Base-by-base conservation (phyloP, 495 filamentous ascomycete genomes). In the Glarea lozoyensis region DNA sequence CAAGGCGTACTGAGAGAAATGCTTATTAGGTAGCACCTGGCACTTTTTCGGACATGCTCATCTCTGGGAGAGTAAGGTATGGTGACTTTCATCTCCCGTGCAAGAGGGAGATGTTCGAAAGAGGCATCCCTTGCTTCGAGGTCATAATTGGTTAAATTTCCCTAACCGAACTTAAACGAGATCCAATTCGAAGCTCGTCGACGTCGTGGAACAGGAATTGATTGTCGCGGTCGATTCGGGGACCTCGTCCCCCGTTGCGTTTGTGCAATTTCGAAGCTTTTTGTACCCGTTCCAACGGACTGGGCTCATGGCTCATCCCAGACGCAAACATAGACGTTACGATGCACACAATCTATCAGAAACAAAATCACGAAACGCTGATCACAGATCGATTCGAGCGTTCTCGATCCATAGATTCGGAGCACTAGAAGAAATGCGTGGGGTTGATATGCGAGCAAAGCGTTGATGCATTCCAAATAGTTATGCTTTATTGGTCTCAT, bases 401-500 rank as follows among this genome's bases (percentile, higher is more conserved):
- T 39, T 13, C n/a, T 13, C 31, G 31, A 34, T 34, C 25, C 7
- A 7, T 7, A 29, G 7, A 7, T 7, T 29, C 25, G n/a, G 31
- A 16, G 5, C n/a, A 13, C 17, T 11, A 34, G n/a, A 11, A 34
- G n/a, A 40, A 10, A 40, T 10, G 37, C 10, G 29, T 4, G 21
- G 15, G 24, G 18, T 40, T 11, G 11, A 2, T 27, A 15, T 40
- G 17, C 23, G 21, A 30, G 35, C 37, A 16, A 34, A 11, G 31
- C 17, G 16, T 13, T 48, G 22, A 39, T 48, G 30, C 13, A n/a
- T 19, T 38, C 23, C 27, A 47, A 42, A 20, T 15, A 42, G 20
- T 2, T 25, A 22, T 35, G 22, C 43, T n/a, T 9, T 17, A 15
- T 34, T 25, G 35, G 10, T 2, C 32, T 31, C 64, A 74, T 60